Conservation (phyloP, 345 rosid genomes). For the Citrus hindsii region DNA sequence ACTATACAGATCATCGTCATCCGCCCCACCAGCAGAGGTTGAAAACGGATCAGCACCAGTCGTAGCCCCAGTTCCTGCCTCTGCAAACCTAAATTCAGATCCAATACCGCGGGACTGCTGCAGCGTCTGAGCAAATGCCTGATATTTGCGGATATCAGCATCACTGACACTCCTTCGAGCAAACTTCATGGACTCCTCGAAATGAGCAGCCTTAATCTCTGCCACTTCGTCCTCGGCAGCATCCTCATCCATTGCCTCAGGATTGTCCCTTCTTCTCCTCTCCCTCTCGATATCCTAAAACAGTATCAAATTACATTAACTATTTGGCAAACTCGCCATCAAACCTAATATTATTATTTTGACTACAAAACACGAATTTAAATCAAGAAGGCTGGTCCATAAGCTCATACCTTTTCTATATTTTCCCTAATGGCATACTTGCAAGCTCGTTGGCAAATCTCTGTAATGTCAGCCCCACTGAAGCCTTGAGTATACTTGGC, state of each 20-base stretch:
- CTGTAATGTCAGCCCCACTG: slow-evolving; percentile 66
- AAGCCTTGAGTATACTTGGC: slow-evolving; percentile 62
- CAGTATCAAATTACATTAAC: not conserved
- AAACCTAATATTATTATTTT: not conserved
- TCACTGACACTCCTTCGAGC: slow-evolving; percentile 46
- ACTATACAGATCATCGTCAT: slow-evolving; percentile 43
- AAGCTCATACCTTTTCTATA: slow-evolving; percentile 53
- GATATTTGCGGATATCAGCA: slow-evolving; percentile 47
- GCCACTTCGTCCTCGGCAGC: slow-evolving; percentile 42
- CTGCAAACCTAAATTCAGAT: slow-evolving; percentile 39
- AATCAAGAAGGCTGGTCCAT: not conserved
- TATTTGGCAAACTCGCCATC: not conserved
- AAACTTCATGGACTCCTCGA: slow-evolving; percentile 52
- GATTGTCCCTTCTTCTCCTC: slow-evolving; percentile 30
- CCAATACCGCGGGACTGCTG: slow-evolving; percentile 50
- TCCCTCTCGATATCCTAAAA: slow-evolving; percentile 49
- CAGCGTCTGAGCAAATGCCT: slow-evolving; percentile 42
- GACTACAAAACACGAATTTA: not conserved
- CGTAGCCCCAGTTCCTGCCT: slow-evolving; percentile 2
- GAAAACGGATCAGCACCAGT: slow-evolving; percentile 36
- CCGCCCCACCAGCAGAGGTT: slow-evolving; percentile 31
- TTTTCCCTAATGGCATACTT: slow-evolving; percentile 71
- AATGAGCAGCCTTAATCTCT: slow-evolving; percentile 50
- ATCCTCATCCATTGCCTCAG: slow-evolving; percentile 57
- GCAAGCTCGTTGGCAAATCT: slow-evolving; percentile 65